Conservation (phyloP, 805 yeast genomes). For the Candida nitratophila region DNA sequence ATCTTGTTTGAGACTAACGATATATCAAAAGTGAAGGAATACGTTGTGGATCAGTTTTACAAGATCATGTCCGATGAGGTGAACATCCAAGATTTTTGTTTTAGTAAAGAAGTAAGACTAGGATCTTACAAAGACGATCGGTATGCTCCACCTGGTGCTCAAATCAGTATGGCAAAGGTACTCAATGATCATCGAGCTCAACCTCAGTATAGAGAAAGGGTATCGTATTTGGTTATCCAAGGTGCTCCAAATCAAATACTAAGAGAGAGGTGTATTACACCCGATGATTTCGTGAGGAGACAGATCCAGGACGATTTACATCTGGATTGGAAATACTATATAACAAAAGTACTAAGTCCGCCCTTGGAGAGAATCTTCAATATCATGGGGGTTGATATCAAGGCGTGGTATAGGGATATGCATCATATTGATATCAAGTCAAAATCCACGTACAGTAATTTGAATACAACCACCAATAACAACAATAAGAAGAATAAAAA, state of each 20-base stretch:
- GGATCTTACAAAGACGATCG: slow-evolving; percentile 74
- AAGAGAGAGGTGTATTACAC: slow-evolving; percentile 73
- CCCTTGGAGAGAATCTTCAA: slow-evolving; percentile 83
- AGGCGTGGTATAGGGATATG: slow-evolving; percentile 67
- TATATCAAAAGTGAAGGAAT: slow-evolving; percentile 60
- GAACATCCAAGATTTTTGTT: slow-evolving; percentile 76
- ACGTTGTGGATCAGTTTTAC: slow-evolving; percentile 56
- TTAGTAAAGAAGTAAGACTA: slow-evolving; percentile 81
- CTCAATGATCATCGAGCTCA: slow-evolving; percentile 62
- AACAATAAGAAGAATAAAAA: neutral
- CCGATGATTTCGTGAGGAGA: slow-evolving; percentile 56
- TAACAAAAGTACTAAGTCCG: slow-evolving; percentile 76
- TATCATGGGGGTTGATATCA: slow-evolving; percentile 73
- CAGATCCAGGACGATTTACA: slow-evolving; percentile 27
- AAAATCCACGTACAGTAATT: neutral
- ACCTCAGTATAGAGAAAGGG: slow-evolving; percentile 85
- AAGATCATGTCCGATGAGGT: slow-evolving; percentile 59
- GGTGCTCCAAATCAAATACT: slow-evolving; percentile 49
- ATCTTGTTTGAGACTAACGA: slow-evolving; percentile 68
- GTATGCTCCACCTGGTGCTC: slow-evolving; percentile 87
- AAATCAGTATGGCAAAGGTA: slow-evolving; percentile 58
- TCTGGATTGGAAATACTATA: slow-evolving; percentile 81
- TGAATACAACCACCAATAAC: slow-evolving; percentile 5
- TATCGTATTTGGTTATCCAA: slow-evolving; percentile 75
- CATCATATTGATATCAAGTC: slow-evolving; percentile 32